These are phyloP conservation scores for Populus hybrid DNA, from an alignment of 441 rosid species.

Conservation along the genomic window DNA sequence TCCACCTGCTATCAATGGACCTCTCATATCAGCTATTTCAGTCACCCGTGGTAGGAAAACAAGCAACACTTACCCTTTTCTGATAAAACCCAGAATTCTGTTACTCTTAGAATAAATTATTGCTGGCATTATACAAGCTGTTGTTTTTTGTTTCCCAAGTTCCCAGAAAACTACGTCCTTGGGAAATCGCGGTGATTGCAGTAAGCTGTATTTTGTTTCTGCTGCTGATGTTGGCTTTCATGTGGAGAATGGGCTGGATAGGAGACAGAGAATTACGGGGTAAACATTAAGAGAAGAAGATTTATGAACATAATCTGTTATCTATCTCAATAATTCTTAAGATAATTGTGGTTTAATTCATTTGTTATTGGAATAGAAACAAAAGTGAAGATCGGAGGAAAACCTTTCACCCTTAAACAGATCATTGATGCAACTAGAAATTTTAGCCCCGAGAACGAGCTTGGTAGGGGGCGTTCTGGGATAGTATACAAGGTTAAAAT, in stretches of 20 bases:
- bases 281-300: background rate
- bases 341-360: background rate
- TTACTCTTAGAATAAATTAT: background rate
- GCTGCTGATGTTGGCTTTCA: constrained; percentile 1
- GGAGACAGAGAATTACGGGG: background rate
- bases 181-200: background rate
- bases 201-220: background rate
- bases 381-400: background rate
- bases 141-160: background rate
- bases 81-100: background rate
- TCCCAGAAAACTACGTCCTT: background rate
- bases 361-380: background rate
- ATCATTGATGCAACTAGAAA: background rate
- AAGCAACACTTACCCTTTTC: background rate
- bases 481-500: background rate
- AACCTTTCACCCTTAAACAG: background rate
- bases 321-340: background rate
- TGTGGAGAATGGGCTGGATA: constrained; percentile 19
- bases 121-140: background rate
- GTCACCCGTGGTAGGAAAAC: background rate
- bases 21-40: constrained; percentile 5
- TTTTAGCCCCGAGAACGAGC: background rate
- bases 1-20: background rate
- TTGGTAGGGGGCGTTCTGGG: background rate
- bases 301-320: background rate